phyloP scores from a whole-genome alignment of 2,329 filamentous ascomycete genomes.

The Emergomyces africanus region DNA sequence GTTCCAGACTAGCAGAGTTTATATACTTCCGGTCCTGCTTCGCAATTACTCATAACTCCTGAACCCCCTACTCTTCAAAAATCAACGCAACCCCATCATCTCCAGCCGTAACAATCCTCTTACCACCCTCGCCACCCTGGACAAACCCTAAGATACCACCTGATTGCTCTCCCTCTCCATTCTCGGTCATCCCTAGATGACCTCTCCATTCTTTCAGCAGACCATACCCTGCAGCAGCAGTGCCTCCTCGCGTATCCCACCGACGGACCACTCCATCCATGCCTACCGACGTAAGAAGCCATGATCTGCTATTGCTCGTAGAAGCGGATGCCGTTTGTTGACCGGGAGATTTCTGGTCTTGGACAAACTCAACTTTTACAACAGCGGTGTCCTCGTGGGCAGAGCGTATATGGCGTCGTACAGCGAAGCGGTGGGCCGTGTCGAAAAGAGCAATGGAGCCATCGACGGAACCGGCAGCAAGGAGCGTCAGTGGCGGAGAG shows the following conservation, averaged over 20 bases:
- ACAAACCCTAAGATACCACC: slow-evolving; percentile 88
- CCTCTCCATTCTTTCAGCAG: slow-evolving; percentile 81
- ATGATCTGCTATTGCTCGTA: slow-evolving; percentile 38
- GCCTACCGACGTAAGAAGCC: slow-evolving; percentile 71
- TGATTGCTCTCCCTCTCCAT: slow-evolving; percentile 56
- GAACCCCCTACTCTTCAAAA: slow-evolving; percentile 25
- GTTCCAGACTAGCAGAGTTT: background rate
- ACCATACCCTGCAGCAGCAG: slow-evolving; percentile 53
- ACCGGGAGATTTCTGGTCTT: slow-evolving; percentile 28
- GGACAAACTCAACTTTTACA: slow-evolving; percentile 82
- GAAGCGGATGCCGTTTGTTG: slow-evolving; percentile 16
- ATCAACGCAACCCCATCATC: slow-evolving; percentile 53
- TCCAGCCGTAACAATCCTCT: slow-evolving; percentile 72
- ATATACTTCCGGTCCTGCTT: background rate
- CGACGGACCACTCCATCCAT: slow-evolving; percentile 83
- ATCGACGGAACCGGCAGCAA: slow-evolving; percentile 52
- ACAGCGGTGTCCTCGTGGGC: slow-evolving; percentile 83
- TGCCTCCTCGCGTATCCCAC: slow-evolving; percentile 70
- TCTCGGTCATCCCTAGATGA: slow-evolving; percentile 40
- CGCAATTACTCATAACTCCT: background rate
- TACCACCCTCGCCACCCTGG: slow-evolving; percentile 55
- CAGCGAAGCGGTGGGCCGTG: slow-evolving; percentile 69
- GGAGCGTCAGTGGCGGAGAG: slow-evolving; percentile 45
- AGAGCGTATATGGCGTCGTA: slow-evolving; percentile 67
- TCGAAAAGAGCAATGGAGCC: slow-evolving; percentile 75